phyloP scores from a whole-genome alignment of 1,139 yeast species.

The Debaryomycetaceae sp. region DNA sequence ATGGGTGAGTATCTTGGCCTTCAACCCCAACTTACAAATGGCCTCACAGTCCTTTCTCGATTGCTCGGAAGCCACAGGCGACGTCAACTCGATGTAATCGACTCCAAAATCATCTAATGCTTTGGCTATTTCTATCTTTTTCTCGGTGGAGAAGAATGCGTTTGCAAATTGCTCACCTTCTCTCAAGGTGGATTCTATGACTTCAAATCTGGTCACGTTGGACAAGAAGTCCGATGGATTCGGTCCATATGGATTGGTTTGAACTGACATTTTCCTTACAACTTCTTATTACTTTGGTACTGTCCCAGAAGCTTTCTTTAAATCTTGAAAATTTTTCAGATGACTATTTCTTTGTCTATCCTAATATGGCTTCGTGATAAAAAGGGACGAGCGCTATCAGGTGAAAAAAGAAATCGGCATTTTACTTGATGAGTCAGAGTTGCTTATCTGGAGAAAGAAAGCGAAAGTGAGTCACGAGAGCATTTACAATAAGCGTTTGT shows the following conservation, averaged over 20 bases:
- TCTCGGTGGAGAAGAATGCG: conserved; percentile 92
- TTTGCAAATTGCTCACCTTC: conserved; percentile 99
- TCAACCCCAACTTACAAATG: conserved; percentile 92
- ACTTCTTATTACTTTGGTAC: neutral
- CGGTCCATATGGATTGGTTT: conserved; percentile 84
- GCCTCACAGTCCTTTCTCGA: conserved; percentile 94
- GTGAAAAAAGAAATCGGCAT: neutral
- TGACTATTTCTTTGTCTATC: neutral
- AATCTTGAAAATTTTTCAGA: neutral
- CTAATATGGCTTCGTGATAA: neutral
- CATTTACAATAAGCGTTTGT: neutral
- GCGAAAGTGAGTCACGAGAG: neutral
- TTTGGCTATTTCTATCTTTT: conserved; percentile 93
- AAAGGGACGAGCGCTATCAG: neutral
- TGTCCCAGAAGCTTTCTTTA: neutral
- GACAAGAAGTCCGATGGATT: conserved; percentile 91
- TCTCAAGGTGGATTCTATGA: conserved; percentile 93
- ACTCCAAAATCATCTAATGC: conserved; percentile 98
- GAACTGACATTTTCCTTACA: conserved; percentile 8
- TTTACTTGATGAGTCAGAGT: neutral
- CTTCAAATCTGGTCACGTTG: conserved; percentile 83
- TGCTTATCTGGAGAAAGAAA: neutral
- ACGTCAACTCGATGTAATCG: conserved; percentile 94
- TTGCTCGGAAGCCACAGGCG: conserved; percentile 97
- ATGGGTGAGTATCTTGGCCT: conserved; percentile 88